Evolutionary conservation across 257 asterid species (phyloP).

Genomic region (Capsicum pubescens): DNA sequence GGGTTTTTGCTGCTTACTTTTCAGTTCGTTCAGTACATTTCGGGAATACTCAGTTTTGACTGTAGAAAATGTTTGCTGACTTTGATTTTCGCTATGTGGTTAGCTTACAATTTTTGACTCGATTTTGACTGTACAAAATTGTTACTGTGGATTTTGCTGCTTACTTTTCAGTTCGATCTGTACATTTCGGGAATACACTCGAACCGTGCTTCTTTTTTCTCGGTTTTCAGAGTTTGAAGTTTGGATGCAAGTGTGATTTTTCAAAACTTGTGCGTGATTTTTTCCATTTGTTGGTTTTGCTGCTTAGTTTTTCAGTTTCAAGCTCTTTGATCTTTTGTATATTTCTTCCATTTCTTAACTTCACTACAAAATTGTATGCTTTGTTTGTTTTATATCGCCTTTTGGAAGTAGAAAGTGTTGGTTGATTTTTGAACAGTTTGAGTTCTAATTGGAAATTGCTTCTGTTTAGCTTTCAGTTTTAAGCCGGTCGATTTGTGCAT

Average conservation of each 20-base stretch:
- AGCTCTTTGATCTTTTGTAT: background rate
- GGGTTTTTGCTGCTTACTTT: slow-evolving; percentile 17
- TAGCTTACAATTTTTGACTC: background rate
- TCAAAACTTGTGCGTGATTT: background rate
- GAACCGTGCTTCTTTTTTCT: background rate
- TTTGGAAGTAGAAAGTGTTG: background rate
- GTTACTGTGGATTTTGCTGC: slow-evolving; percentile 1
- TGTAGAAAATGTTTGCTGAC: no score
- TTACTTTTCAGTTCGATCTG: slow-evolving; percentile 42
- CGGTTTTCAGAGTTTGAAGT: background rate
- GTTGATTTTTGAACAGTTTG: background rate
- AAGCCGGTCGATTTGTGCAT: background rate
- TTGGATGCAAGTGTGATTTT: background rate
- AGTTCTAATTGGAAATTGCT: background rate
- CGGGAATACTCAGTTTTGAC: background rate
- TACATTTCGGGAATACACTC: slow-evolving; percentile 22
- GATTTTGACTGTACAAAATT: background rate
- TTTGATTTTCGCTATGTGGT: background rate
- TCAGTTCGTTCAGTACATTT: slow-evolving; percentile 41
- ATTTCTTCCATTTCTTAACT: background rate
- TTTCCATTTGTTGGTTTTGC: background rate
- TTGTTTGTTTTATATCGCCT: background rate
- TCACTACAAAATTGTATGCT: background rate
- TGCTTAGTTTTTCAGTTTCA: background rate
- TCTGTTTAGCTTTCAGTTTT: background rate